Base-by-base conservation (phyloP, 805 yeast species). In the Nakazawaea siamensis region DNA sequence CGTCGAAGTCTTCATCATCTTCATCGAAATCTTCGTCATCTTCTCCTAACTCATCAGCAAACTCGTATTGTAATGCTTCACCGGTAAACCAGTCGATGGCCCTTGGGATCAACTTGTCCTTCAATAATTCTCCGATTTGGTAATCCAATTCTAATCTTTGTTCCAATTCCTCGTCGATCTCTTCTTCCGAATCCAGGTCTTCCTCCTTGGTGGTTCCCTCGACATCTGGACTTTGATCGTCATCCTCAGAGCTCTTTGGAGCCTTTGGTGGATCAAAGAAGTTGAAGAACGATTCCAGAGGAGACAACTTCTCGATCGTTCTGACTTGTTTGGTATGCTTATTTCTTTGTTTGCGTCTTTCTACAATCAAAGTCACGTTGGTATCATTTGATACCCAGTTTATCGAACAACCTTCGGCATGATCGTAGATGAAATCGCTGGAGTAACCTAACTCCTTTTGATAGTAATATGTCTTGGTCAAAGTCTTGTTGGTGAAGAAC, bases 21-120 rank as follows among this genome's bases (percentile, higher is more conserved):
- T 68, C 80, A 15, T 64, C 74, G 13, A 72, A 84, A 8, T 70
- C 86, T 11, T 72, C 75, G 16, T 66, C 73, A 27, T 63, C 79
- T 13, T 70, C 84, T 42, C 62, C 66, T 32, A 58, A 68, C 9
- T 38, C 45, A 14, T 47, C 52, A 23, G 48, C 59, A 34, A 66
- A 74, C 45, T 73, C 80, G 53, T 73, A 83, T 38, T 83, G 94
- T 40, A 90, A 70, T 17, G 98, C 98, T 45, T 86, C 86, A 31
- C 98, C 98, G 8, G 98, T 90, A 59, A 87, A 92, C 97, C 98
- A 92, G 58, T 90, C 97, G 50, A 92, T 73, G 34, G 97, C 97
- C 55, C 96, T 78, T 43, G 97, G 97, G 43, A 92, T 80, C 54
- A 92, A 72, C 59, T 92, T 83, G 59, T 92, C 97, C 67, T 92